Evolutionary conservation across 2,329 filamentous ascomycete genomes (phyloP).

Genomic region (Endocalyx cinctus): DNA sequence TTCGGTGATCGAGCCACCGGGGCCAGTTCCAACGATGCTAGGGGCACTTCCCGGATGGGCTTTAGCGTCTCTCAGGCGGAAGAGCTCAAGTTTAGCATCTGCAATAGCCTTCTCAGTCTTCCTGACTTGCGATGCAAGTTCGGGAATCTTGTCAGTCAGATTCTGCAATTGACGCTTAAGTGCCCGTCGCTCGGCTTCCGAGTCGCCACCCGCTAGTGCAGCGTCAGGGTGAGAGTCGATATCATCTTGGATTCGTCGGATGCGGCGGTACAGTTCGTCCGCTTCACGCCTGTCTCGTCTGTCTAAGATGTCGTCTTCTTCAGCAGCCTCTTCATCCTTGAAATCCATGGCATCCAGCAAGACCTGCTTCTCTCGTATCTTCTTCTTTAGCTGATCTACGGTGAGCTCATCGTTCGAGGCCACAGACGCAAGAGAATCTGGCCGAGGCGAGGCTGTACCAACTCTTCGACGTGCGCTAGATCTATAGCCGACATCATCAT

Average conservation of each 20-base stretch:
- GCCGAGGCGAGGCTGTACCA: constrained; percentile 73
- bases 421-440: constrained; percentile 65
- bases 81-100: constrained; percentile 85
- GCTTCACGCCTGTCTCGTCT: constrained; percentile 86
- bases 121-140: constrained; percentile 87
- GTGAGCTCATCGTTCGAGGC: constrained; percentile 75
- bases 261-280: constrained; percentile 88
- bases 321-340: constrained; percentile 80
- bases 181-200: constrained; percentile 79
- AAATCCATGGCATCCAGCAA: constrained; percentile 95
- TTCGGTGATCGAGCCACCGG: constrained; percentile 85
- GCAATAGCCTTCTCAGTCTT: constrained; percentile 89
- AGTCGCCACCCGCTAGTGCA: constrained; percentile 65
- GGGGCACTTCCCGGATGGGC: constrained; percentile 77
- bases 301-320: constrained; percentile 90
- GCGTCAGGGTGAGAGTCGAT: constrained; percentile 88
- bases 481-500: constrained; percentile 85
- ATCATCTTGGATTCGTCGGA: constrained; percentile 87
- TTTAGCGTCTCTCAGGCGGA: constrained; percentile 90
- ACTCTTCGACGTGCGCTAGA: constrained; percentile 88
- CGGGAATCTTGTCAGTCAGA: constrained; percentile 83
- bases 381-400: constrained; percentile 85
- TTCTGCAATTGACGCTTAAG: constrained; percentile 86
- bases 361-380: constrained; percentile 89
- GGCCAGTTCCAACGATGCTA: constrained; percentile 85